Evolutionary conservation across 306 rosid species (phyloP).

Genomic region (Castanospermum australe): DNA sequence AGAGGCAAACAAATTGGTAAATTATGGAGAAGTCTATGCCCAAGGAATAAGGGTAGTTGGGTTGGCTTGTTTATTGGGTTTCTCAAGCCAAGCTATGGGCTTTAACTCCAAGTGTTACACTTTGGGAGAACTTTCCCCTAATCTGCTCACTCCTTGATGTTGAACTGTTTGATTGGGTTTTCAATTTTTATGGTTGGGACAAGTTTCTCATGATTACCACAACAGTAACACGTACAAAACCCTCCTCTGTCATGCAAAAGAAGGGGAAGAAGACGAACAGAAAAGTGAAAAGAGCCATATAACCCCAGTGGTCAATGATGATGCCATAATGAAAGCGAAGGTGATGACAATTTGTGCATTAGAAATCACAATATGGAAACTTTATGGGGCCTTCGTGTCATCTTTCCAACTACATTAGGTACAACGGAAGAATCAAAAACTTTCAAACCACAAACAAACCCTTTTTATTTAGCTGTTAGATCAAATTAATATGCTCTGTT

Average conservation of each 20-base stretch:
- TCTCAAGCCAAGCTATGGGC: background rate
- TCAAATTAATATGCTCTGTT: background rate
- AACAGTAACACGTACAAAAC: too few relatives aligned
- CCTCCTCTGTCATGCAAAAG: too few relatives aligned
- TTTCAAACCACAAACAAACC: too few relatives aligned
- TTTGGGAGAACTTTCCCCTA: too few relatives aligned
- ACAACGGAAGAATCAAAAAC: background rate
- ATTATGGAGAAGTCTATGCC: background rate
- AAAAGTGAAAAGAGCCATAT: too few relatives aligned
- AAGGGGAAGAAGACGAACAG: too few relatives aligned
- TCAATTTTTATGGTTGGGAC: background rate
- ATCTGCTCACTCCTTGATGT: background rate
- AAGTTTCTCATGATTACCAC: background rate
- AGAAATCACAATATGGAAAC: background rate
- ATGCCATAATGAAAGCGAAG: slow-evolving; percentile 15
- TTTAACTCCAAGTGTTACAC: too few relatives aligned
- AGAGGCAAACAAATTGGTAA: background rate
- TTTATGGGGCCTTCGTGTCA: slow-evolving; percentile 11
- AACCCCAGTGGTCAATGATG: background rate
- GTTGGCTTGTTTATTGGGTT: background rate
- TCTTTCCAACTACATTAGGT: slow-evolving; percentile 14
- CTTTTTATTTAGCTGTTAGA: background rate
- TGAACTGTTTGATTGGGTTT: background rate
- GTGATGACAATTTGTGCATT: background rate
- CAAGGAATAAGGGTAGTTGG: background rate